These are phyloP conservation scores for Suillus lakei DNA, from an alignment of 768 basidiomycete species.

Conservation along the genomic window DNA sequence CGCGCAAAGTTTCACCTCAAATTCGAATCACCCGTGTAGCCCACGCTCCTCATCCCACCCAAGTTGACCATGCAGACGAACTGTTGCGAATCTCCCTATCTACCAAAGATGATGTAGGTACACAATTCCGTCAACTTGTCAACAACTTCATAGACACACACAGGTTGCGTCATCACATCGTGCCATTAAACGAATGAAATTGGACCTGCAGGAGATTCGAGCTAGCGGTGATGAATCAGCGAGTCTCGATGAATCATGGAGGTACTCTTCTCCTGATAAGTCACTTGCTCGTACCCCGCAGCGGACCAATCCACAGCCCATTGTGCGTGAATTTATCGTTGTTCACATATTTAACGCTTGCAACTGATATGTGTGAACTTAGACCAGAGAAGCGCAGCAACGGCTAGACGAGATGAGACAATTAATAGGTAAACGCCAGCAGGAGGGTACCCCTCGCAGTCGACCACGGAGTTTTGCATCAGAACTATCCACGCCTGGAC, in stretches of 20 bases:
- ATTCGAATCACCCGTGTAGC: conserved; percentile 38
- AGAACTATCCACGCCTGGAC: conserved; percentile 20
- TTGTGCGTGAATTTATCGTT: conserved; percentile 40
- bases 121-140: neutral
- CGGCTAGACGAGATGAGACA: conserved; percentile 85
- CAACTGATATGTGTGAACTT: conserved; percentile 14
- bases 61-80: conserved; percentile 47
- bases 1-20: conserved; percentile 61
- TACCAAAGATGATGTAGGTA: conserved; percentile 69
- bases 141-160: conserved; percentile 8
- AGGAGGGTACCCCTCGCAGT: conserved; percentile 53
- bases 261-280: conserved; percentile 65
- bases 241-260: conserved; percentile 41
- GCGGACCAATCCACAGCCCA: conserved; percentile 40
- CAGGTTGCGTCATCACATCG: conserved; percentile 76
- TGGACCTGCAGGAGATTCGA: conserved; percentile 59
- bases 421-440: conserved; percentile 65
- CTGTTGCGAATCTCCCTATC: conserved; percentile 54
- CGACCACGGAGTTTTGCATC: conserved; percentile 45
- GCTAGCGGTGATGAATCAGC: conserved; percentile 15
- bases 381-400: conserved; percentile 79
- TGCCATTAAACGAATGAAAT: conserved; percentile 74
- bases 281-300: conserved; percentile 50
- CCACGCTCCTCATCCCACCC: conserved; percentile 27
- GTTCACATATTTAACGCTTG: conserved; percentile 8